These are phyloP conservation scores for Trametes meyenii DNA, from an alignment of 768 basidiomycete genomes.

Conservation along the genomic window DNA sequence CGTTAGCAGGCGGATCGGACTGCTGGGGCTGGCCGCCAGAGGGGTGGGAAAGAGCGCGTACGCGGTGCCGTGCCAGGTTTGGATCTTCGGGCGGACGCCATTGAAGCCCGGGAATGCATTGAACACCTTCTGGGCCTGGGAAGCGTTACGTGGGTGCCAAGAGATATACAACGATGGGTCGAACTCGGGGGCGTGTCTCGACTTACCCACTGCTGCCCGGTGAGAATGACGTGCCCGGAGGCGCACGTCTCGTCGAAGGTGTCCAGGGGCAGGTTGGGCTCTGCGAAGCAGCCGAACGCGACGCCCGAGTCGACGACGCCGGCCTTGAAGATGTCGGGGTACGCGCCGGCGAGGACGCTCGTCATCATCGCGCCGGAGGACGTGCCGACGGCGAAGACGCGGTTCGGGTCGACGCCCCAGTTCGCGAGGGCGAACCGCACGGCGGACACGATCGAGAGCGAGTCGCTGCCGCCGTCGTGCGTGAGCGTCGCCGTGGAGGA, in stretches of 20 bases:
- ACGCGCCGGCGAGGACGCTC: slow-evolving; percentile 54
- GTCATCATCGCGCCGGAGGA: slow-evolving; percentile 66
- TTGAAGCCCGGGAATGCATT: slow-evolving; percentile 55
- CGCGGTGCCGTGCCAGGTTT: slow-evolving; percentile 57
- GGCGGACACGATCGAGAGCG: slow-evolving; percentile 50
- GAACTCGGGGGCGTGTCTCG: neutral
- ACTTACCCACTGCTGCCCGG: slow-evolving; percentile 47
- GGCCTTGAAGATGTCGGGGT: slow-evolving; percentile 56
- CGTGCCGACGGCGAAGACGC: slow-evolving; percentile 54
- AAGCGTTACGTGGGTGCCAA: neutral
- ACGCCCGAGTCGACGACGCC: slow-evolving; percentile 55
- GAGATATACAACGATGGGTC: neutral
- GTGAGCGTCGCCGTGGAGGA: slow-evolving; percentile 52
- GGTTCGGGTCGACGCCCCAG: slow-evolving; percentile 47
- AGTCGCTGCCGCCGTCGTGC: slow-evolving; percentile 59
- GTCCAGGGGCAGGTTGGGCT: slow-evolving; percentile 33
- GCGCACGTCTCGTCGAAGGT: slow-evolving; percentile 54
- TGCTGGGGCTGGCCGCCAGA: no score
- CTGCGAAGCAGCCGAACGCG: slow-evolving; percentile 56
- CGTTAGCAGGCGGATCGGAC: neutral
- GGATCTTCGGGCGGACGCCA: slow-evolving; percentile 52
- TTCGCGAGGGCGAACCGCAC: slow-evolving; percentile 51
- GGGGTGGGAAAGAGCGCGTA: slow-evolving; percentile 20
- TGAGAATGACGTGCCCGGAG: slow-evolving; percentile 44
- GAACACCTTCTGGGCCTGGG: slow-evolving; percentile 47